Evolutionary conservation across 2,329 filamentous ascomycete species (phyloP).

Genomic region (Pestalotiopsis sp.): DNA sequence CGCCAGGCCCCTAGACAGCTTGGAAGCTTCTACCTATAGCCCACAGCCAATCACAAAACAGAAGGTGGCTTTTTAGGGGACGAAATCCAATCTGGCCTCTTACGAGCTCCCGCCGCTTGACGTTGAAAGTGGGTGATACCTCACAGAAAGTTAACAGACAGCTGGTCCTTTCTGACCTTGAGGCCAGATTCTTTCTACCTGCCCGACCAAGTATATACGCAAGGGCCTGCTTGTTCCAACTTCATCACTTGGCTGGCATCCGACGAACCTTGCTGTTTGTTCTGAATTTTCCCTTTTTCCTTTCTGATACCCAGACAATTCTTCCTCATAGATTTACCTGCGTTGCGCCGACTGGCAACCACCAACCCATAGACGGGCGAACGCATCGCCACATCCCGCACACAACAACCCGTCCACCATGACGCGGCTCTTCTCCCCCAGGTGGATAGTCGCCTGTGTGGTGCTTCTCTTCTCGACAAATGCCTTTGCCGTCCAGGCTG

Average conservation of each 20-base stretch:
- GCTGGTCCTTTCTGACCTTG: neutral
- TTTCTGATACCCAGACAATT: neutral
- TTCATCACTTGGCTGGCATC: constrained; percentile 1
- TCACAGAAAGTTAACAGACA: neutral
- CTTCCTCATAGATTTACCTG: neutral
- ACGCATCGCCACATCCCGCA: constrained; percentile 4
- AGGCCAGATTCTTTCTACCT: neutral
- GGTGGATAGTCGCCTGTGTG: constrained; percentile 38
- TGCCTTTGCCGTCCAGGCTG: constrained; percentile 65
- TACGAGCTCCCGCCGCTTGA: neutral
- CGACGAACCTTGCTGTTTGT: neutral
- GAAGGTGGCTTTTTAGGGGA: neutral
- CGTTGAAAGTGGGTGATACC: neutral
- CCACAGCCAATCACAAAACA: neutral
- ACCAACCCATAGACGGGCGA: constrained; percentile 8
- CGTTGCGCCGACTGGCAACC: constrained; percentile 7
- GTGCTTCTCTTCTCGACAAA: constrained; percentile 48
- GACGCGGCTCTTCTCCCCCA: constrained; percentile 38
- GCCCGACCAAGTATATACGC: neutral
- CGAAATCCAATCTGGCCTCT: neutral
- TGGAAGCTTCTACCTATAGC: neutral
- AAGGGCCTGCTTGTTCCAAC: neutral
- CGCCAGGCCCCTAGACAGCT: neutral
- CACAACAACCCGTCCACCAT: constrained; percentile 33
- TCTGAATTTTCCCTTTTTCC: neutral